Evolutionary conservation across 78 protist species (phyloP).

Genomic region (Tieghemostelium lacteum): DNA sequence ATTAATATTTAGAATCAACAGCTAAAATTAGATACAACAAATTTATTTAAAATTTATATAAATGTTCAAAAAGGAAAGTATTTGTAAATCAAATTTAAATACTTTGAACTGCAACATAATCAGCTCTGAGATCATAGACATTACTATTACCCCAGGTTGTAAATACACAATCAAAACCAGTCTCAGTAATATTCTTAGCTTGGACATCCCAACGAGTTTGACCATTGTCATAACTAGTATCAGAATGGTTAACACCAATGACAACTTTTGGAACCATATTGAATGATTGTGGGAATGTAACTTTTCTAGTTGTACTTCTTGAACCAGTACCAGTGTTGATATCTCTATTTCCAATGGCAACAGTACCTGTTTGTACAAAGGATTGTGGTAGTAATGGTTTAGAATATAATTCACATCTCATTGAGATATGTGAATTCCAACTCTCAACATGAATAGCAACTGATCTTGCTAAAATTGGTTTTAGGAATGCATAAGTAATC

Average conservation of each 20-base stretch:
- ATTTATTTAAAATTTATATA: no score
- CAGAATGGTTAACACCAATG: background rate
- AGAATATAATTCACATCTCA: conserved; percentile 25
- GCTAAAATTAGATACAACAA: no score
- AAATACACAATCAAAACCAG: conserved; percentile 15
- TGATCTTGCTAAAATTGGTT: conserved; percentile 35
- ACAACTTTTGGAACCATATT: background rate
- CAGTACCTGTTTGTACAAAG: background rate
- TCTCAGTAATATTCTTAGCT: conserved; percentile 10
- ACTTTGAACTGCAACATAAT: conserved; percentile 15
- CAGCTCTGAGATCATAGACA: conserved; percentile 9
- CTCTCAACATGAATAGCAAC: conserved; percentile 46
- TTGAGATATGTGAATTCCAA: conserved; percentile 8
- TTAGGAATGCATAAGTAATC: background rate
- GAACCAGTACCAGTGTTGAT: conserved; percentile 12
- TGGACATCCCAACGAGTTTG: conserved; percentile 15
- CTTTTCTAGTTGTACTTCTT: conserved; percentile 2
- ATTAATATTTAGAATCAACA: no score
- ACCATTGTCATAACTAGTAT: background rate
- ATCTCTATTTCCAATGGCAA: conserved; percentile 3
- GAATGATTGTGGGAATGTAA: conserved; percentile 2
- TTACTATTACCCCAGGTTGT: conserved; percentile 19
- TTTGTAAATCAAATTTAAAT: no score
- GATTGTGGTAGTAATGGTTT: conserved; percentile 9
- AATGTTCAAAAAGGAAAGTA: no score